phyloP scores from a whole-genome alignment of 805 yeast species.

The Candida wancherniae region DNA sequence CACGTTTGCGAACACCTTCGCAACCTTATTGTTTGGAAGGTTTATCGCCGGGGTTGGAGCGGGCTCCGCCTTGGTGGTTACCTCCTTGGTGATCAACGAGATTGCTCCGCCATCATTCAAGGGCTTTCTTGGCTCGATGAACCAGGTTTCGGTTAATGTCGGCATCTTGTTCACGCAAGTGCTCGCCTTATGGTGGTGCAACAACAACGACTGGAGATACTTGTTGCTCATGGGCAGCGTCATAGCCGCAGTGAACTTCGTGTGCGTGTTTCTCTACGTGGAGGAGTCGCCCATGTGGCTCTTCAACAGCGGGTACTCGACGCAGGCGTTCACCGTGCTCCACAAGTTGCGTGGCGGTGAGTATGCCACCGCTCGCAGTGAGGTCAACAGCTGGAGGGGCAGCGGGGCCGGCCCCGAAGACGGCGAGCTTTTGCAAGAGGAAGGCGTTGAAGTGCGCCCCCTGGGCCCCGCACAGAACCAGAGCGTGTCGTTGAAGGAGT shows the following conservation, averaged over 20 bases:
- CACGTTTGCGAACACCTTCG: constrained; percentile 43
- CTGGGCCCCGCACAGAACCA: no score
- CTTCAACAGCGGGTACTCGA: constrained; percentile 40
- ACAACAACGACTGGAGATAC: constrained; percentile 64
- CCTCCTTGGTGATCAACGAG: constrained; percentile 79
- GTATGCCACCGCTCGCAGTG: constrained; percentile 28
- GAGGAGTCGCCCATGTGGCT: constrained; percentile 89
- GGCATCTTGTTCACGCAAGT: constrained; percentile 83
- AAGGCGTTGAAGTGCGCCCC: constrained; percentile 9
- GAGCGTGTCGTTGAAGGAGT: constrained; percentile 31
- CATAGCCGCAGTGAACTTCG: constrained; percentile 48
- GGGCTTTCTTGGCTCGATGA: constrained; percentile 85
- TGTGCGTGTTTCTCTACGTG: constrained; percentile 34
- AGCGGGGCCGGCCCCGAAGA: constrained; percentile 11
- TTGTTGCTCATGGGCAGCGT: constrained; percentile 59
- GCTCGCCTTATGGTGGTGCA: constrained; percentile 66
- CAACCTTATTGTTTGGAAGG: constrained; percentile 57
- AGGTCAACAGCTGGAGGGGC: constrained; percentile 34
- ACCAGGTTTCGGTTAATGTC: constrained; percentile 77
- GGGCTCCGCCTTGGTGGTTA: constrained; percentile 80
- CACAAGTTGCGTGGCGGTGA: constrained; percentile 39
- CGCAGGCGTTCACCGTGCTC: constrained; percentile 36
- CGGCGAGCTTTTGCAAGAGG: constrained; percentile 16
- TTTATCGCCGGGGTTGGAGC: constrained; percentile 80
- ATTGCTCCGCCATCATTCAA: constrained; percentile 62